phyloP scores from a whole-genome alignment of 2,329 filamentous ascomycete genomes.

The Xylariaceae sp. region DNA sequence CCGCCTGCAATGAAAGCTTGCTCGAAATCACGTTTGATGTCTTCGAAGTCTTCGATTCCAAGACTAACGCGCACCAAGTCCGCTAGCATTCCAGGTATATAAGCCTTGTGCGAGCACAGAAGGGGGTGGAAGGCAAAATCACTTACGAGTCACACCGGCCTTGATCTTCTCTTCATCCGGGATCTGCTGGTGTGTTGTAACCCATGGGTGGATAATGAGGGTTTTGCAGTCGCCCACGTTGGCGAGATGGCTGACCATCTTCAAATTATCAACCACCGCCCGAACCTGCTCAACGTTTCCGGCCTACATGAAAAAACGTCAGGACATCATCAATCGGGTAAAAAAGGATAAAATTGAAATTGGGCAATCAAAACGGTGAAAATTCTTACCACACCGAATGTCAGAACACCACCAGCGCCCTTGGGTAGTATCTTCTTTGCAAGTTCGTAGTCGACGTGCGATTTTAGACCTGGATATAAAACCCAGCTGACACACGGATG shows the following conservation, averaged over 20 bases:
- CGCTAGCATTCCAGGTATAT: conserved; percentile 21
- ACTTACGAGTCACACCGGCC: conserved; percentile 56
- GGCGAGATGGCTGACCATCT: conserved; percentile 68
- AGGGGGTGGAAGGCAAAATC: background rate
- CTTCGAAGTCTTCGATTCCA: conserved; percentile 68
- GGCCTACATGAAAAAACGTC: conserved; percentile 26
- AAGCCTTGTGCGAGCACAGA: background rate
- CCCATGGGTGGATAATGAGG: conserved; percentile 68
- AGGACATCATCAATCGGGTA: conserved; percentile 37
- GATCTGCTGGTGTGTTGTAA: conserved; percentile 68
- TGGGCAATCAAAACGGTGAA: no score
- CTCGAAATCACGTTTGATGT: conserved; percentile 68
- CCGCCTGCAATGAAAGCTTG: conserved; percentile 55
- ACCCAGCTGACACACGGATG: conserved; percentile 69
- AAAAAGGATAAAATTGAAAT: background rate
- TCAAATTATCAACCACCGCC: conserved; percentile 65
- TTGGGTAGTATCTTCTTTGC: conserved; percentile 66
- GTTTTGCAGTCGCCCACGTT: conserved; percentile 73
- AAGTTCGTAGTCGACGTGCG: conserved; percentile 58
- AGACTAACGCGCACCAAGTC: conserved; percentile 67
- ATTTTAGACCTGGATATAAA: conserved; percentile 64
- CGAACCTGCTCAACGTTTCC: conserved; percentile 35
- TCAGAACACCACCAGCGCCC: conserved; percentile 67
- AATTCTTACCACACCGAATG: conserved; percentile 64
- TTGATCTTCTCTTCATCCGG: conserved; percentile 60